Evolutionary conservation across 176 grass and related monocot species (phyloP).

Genomic region (Avena insularis): DNA sequence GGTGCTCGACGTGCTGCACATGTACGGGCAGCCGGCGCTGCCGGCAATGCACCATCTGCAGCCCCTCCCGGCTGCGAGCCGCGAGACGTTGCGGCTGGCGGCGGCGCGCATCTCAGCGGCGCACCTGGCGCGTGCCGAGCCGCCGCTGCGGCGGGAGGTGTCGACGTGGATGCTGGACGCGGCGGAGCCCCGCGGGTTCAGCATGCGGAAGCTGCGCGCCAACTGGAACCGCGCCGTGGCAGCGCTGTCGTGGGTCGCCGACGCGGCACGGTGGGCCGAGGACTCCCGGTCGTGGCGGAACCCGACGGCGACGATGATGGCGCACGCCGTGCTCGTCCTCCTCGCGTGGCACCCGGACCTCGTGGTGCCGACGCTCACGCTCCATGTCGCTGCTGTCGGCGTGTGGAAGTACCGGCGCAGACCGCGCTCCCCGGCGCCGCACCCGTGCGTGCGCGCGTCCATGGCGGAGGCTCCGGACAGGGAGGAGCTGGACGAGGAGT

Average conservation of each 20-base stretch:
- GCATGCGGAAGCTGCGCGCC: constrained; percentile 92
- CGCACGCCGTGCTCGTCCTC: constrained; percentile 75
- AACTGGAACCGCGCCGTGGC: constrained; percentile 76
- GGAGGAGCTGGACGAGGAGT: constrained; percentile 96
- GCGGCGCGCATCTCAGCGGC: constrained; percentile 64
- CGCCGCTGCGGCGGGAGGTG: constrained; percentile 81
- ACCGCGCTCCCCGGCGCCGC: constrained; percentile 45
- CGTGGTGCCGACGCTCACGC: constrained; percentile 60
- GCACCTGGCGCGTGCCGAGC: constrained; percentile 73
- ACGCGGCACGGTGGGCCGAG: constrained; percentile 66
- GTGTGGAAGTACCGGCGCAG: constrained; percentile 67
- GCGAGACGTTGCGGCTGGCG: constrained; percentile 63
- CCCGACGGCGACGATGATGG: constrained; percentile 63
- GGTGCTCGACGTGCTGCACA: constrained; percentile 63
- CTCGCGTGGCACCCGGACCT: constrained; percentile 93
- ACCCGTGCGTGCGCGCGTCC: constrained; percentile 75
- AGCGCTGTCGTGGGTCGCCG: constrained; percentile 67
- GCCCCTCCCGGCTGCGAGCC: constrained; percentile 48
- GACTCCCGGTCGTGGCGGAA: constrained; percentile 76
- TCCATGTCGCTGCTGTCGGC: constrained; percentile 61
- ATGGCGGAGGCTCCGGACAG: constrained; percentile 69
- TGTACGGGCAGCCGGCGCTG: constrained; percentile 61
- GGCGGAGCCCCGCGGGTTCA: constrained; percentile 77
- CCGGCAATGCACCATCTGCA: constrained; percentile 79
- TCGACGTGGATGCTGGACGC: constrained; percentile 83